Conservation (phyloP, 2,329 filamentous ascomycete species). For the Dothistroma pini region DNA sequence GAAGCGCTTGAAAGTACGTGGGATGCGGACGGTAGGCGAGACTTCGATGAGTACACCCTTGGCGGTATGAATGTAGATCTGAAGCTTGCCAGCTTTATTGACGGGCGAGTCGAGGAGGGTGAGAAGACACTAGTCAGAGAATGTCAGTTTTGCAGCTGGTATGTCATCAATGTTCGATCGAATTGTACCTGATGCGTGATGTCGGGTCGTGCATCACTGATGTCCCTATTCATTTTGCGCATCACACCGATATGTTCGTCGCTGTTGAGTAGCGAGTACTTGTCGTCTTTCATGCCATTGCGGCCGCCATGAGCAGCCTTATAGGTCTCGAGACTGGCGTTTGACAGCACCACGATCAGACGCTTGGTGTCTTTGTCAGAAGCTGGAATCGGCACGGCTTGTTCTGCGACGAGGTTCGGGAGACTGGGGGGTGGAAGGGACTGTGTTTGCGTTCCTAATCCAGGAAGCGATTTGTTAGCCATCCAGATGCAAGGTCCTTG, state of each 20-base stretch:
- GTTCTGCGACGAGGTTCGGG: conserved; percentile 89
- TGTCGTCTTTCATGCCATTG: conserved; percentile 66
- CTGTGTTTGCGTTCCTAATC: conserved; percentile 59
- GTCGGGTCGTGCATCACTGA: conserved; percentile 94
- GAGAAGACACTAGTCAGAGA: conserved; percentile 73
- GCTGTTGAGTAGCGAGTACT: conserved; percentile 96
- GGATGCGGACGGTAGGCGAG: conserved; percentile 95
- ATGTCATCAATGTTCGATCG: background rate
- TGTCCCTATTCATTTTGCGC: conserved; percentile 99
- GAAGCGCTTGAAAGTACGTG: conserved; percentile 97
- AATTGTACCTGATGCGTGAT: conserved; percentile 87
- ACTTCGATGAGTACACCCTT: conserved; percentile 98
- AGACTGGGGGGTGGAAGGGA: conserved; percentile 89
- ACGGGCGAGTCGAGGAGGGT: conserved; percentile 96
- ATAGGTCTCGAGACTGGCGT: conserved; percentile 97
- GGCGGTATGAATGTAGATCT: conserved; percentile 98
- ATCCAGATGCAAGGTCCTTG: conserved; percentile 33
- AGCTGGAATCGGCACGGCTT: conserved; percentile 76
- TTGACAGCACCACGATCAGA: conserved; percentile 92
- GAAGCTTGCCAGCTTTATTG: conserved; percentile 96
- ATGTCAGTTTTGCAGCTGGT: conserved; percentile 21
- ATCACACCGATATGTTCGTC: conserved; percentile 99
- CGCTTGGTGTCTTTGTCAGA: conserved; percentile 88
- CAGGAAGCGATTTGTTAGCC: conserved; percentile 28
- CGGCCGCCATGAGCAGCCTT: conserved; percentile 65